Base-by-base conservation (phyloP, 108 stramenopile genomes). In the Parietichytrium sp. region DNA sequence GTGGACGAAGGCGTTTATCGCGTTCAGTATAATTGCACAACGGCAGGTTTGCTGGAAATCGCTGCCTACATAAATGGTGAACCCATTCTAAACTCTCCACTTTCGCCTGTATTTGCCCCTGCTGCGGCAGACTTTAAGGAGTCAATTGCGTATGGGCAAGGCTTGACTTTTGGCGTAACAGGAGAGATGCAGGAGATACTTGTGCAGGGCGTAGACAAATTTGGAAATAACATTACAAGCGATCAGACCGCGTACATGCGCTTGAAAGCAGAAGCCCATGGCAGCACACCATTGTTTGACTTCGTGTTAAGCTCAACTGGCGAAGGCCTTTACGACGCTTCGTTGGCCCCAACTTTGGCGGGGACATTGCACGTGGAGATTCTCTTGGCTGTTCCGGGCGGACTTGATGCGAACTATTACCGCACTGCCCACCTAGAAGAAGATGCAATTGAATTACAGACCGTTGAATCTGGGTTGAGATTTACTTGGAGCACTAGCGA, bases 201-300 rank as follows among this genome's bases (percentile, higher is more conserved):
- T 0, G 45, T 72, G 36, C 61, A 72, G 42, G 61, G 38, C 20
- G 61, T 72, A 1, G 61, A 72, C 45, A n/a, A 16, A n/a, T 72
- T 72, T 45, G 61, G 61, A 47, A 72, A 72, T 25, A 72, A 72
- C 45, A n/a, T 72, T 6, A 45, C 61, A 42, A 15, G 45, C n/a
- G 25, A 10, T 72, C 38, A 42, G 8, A 38, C 18, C 49, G 49
- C 49, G n/a, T 16, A 72, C 38, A 42, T 72, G 10, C 10, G 45
- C 38, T 72, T 72, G 10, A 72, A n/a, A 45, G 61, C 45, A 6
- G n/a, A 6, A 8, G 0, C 42, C 36, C 0, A 42, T 72, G 8
- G 61, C 36, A 38, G 61, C 36, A 27, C 38, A 2, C 2, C 18
- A n/a, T n/a, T n/a, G n/a, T n/a, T 72, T 25, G 3, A 45, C 0